Conservation (phyloP, 148 eudicot species). For the Nepenthes gracilis region DNA sequence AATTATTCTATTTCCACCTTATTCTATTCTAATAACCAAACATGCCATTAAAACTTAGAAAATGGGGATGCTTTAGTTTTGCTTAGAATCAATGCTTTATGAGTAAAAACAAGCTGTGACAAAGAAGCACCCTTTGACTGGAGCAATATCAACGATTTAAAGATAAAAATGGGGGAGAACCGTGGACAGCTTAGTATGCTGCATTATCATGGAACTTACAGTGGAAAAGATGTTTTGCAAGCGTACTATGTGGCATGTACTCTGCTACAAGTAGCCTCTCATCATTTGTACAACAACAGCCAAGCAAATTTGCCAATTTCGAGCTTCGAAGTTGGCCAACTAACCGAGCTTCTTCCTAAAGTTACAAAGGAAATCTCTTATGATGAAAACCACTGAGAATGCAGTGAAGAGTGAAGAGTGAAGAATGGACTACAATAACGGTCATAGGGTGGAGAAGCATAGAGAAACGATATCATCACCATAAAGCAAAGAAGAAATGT, state of each 20-base stretch:
- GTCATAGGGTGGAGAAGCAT: no score
- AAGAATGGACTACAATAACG: neutral
- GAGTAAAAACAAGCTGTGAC: no score
- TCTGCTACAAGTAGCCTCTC: slow-evolving; percentile 70
- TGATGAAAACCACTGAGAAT: neutral
- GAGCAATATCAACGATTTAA: no score
- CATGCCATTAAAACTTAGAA: no score
- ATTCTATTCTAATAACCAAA: no score
- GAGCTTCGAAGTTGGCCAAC: slow-evolving; percentile 51
- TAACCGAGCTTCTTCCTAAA: slow-evolving; percentile 60
- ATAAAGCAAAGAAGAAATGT: no score
- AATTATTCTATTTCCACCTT: no score
- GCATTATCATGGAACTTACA: slow-evolving; percentile 27
- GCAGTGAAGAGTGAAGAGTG: neutral
- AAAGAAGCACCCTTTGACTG: no score
- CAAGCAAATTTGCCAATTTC: slow-evolving; percentile 58
- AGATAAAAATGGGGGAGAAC: neutral
- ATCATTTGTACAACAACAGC: slow-evolving; percentile 56
- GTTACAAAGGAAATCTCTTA: slow-evolving; percentile 1
- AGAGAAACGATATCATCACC: no score
- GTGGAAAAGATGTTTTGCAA: slow-evolving; percentile 71
- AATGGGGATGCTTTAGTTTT: no score
- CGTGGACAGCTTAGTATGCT: neutral
- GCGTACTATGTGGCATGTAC: slow-evolving; percentile 60
- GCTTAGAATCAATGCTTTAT: no score